Base-by-base conservation (phyloP, 2,329 filamentous ascomycete genomes). In the Diplodia corticola region DNA sequence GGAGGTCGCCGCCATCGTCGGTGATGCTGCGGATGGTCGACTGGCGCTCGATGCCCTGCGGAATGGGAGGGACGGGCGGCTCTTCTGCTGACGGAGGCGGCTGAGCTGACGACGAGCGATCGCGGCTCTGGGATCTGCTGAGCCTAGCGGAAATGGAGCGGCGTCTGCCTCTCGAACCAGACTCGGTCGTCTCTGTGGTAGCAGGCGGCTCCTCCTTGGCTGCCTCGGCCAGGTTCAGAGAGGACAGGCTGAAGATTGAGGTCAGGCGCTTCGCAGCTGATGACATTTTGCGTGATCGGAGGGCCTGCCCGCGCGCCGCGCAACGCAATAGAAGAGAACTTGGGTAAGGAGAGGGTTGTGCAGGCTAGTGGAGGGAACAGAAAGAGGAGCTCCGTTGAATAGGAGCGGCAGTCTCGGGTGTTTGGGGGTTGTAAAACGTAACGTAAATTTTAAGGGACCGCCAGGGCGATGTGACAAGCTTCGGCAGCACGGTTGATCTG, bases 371-470 rank as follows among this genome's bases (percentile, higher is more conserved):
- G 30, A 37, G 64, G 46, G 33, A 24, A 49, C 17, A 40, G 48
- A 22, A 46, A 15, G 44, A 51, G 54, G 15, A 60, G 53, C 9
- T 46, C 28, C 13, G 30, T 44, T 37, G 64, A 66, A 53, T 51
- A 55, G 46, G 55, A 60, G 48, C 54, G 50, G 63, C 37, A 30
- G 63, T 59, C 50, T 59, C 53, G 63, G 63, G 37, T 22, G 55
- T 7, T 28, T 15, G 40, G 53, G 26, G 35, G 12, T 12, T 9
- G 50, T 17, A 54, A 64, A 35, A 64, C 49, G 48, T 53, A 54
- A 55, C 48, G 35, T 66, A 66, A 66, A 66, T 60, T 66, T 66
- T 49, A 51, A 61, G 64, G 63, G 63, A 65, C 63, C 50, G 51
- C 49, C 63, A 65, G 63, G 53, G 63, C 63, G 37, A 60, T 48